Evolutionary conservation across 345 rosid genomes (phyloP), one percentile per base, ranked within the genome.

Genomic region (Sonneratia alba): DNA sequence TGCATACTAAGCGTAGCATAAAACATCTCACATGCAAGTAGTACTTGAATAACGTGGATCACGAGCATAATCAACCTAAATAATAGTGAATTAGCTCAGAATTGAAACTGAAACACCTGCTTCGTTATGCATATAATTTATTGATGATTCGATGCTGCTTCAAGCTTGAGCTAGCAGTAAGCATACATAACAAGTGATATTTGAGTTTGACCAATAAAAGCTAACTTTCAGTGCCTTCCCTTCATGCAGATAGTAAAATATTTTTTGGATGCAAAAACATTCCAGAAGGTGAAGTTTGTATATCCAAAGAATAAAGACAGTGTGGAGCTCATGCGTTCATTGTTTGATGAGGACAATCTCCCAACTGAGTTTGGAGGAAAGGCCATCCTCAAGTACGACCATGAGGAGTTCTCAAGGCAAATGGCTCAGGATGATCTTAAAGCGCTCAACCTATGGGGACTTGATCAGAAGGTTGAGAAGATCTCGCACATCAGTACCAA

Each of bases 261-360:
- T 75, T 95, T 95, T 51, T 37, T 95, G 59, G 99, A 92, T 74
- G 78, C 93, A 48, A 92, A 87, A 81, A 95, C 99, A 51, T 90
- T 87, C 73, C 81, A 84, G 57, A 95, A 95, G 84, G 97, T 92
- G 78, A 92, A 90, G 70, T 95, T 95, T 81, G 97, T 92, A 70
- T 95, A 92, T 77, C 99, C 99, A 0, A 90, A 92, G 80, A 90
- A 92, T 66, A 75, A 69, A 51, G 97, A 87, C 13, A 95, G 97
- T 9, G 87, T 92, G 40, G 96, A 85, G 74, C 82, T 90, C 7
- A 91, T 95, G 97, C 84, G 80, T 10, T 77, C 87, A 6, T 85
- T 80, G 71, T 92, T 92, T 13, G 97, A 92, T 3, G 88, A 92
- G 77, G 87, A 85, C 66, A 95, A 91, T 77, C 93, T 95, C 24